Percentiles rank a stretch among this genome's conserved stretches.
phyloP scores from a whole-genome alignment of 306 rosid genomes.

The Alnus glutinosa region DNA sequence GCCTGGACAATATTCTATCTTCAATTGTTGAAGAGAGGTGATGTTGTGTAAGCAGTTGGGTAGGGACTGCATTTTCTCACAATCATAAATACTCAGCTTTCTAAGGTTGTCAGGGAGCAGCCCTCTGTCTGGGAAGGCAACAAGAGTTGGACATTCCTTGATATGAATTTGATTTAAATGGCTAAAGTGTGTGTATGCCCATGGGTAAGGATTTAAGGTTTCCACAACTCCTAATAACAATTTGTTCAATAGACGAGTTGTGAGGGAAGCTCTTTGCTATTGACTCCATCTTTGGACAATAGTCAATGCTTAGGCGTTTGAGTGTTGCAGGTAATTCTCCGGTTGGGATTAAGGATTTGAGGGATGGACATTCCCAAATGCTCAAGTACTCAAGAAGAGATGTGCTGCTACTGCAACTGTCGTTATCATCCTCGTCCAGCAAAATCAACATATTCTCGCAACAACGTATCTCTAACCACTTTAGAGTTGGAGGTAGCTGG shows the following conservation, averaged over 20 bases:
- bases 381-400: neutral
- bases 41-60: constrained; percentile 4
- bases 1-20: neutral
- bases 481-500: neutral
- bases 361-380: neutral
- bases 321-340: neutral
- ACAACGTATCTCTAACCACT: neutral
- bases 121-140: neutral
- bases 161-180: neutral
- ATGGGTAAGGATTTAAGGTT: neutral
- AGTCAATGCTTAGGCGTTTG: fast-evolving
- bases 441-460: neutral
- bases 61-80: neutral
- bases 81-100: fast-evolving
- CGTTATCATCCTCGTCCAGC: neutral
- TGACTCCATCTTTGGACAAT: neutral
- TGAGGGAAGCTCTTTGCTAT: constrained; percentile 10
- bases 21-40: constrained; percentile 15
- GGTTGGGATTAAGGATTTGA: neutral
- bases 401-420: neutral
- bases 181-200: neutral
- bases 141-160: neutral
- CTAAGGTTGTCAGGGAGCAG: neutral
- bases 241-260: neutral
- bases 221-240: neutral